A percentile compares a stretch with the other conserved stretches of the same genome.
Evolutionary conservation across 371 early-diverging fungal species (phyloP).

Genomic region (Circinella umbellata): DNA sequence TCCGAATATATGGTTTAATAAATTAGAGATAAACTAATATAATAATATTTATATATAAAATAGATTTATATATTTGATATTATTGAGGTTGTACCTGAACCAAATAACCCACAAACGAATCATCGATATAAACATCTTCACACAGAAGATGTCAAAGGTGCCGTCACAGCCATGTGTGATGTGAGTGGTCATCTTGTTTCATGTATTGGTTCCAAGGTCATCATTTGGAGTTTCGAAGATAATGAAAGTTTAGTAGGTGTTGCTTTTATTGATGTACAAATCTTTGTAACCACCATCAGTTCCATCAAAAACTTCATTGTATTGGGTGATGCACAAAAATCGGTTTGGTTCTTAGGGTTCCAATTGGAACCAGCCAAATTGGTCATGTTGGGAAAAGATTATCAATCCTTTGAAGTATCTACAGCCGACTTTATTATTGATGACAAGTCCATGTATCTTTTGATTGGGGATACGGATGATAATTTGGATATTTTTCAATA

Average conservation of each 20-base stretch:
- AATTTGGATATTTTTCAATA: conserved; percentile 86
- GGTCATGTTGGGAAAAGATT: conserved; percentile 90
- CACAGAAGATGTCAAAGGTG: conserved; percentile 91
- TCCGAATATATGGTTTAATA: neutral
- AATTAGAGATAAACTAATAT: neutral
- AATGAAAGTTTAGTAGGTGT: conserved; percentile 90
- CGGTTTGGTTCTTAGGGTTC: conserved; percentile 93
- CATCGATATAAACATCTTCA: conserved; percentile 90
- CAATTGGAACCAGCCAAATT: conserved; percentile 97
- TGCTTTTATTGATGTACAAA: conserved; percentile 95
- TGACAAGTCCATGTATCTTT: conserved; percentile 72
- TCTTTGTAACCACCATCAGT: conserved; percentile 84
- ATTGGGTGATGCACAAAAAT: conserved; percentile 92
- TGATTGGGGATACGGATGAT: conserved; percentile 85
- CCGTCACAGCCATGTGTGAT: conserved; percentile 89
- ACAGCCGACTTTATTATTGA: conserved; percentile 80
- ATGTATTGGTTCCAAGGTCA: conserved; percentile 90
- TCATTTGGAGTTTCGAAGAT: conserved; percentile 91
- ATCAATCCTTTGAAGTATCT: conserved; percentile 73
- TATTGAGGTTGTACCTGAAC: conserved; percentile 97
- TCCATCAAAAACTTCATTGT: conserved; percentile 92
- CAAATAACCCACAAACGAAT: conserved; percentile 93
- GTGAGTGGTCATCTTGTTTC: conserved; percentile 90
- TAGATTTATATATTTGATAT: conserved; percentile 94
- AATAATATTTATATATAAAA: neutral